These are phyloP conservation scores for Drosera spatulata DNA, from an alignment of 179 eudicot genomes.

Conservation along the genomic window DNA sequence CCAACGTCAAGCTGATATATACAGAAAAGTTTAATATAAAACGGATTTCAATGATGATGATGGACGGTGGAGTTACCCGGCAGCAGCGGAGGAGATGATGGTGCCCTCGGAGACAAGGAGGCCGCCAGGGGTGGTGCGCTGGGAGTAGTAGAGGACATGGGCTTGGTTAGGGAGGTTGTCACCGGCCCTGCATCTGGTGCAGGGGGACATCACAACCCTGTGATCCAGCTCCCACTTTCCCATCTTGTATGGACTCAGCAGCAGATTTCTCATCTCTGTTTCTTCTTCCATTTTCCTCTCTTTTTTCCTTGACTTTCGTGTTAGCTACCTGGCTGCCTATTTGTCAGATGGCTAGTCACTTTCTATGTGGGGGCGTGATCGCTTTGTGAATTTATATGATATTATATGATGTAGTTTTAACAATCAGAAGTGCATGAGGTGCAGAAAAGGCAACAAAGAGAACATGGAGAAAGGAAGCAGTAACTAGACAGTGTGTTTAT, in stretches of 20 bases:
- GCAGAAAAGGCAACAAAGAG: no score
- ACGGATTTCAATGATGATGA: not conserved
- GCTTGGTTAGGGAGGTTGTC: slow-evolving; percentile 50
- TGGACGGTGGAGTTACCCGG: slow-evolving; percentile 40
- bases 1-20: slow-evolving; percentile 9
- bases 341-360: no score
- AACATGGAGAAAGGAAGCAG: no score
- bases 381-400: no score
- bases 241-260: not conserved
- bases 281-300: no score
- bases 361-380: no score
- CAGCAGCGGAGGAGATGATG: slow-evolving; percentile 52
- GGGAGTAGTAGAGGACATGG: slow-evolving; percentile 51
- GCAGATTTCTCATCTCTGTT: no score
- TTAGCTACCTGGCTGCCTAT: no score
- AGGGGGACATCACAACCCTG: slow-evolving; percentile 82
- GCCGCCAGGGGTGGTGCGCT: slow-evolving; percentile 68
- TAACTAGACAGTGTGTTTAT: no score
- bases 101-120: slow-evolving; percentile 78
- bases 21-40: not conserved
- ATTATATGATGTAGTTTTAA: no score
- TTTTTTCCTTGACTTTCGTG: no score
- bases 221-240: not conserved
- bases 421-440: no score
- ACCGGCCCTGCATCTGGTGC: slow-evolving; percentile 75